A percentile compares a stretch with the other conserved stretches of the same genome.
phyloP scores from a whole-genome alignment of 1,284 basidiomycete species.

The Microstroma glucosiphilum region DNA sequence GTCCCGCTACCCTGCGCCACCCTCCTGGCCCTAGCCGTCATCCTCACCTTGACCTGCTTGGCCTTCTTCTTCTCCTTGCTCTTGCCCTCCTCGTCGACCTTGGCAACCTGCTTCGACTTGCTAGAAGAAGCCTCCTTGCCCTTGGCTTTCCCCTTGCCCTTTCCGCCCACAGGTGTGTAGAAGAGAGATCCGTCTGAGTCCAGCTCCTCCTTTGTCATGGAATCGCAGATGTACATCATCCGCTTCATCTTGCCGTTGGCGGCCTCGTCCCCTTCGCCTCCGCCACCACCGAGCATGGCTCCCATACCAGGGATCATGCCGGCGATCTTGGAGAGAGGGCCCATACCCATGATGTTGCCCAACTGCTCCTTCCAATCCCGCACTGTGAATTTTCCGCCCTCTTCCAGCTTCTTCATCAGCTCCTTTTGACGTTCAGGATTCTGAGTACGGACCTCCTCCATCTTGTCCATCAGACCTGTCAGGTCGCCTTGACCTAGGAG shows the following conservation, averaged over 20 bases:
- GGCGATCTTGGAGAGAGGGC: constrained; percentile 93
- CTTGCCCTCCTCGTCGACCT: constrained; percentile 20
- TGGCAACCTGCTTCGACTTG: constrained; percentile 16
- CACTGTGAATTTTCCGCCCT: constrained; percentile 84
- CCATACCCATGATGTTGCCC: constrained; percentile 97
- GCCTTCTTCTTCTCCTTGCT: constrained; percentile 30
- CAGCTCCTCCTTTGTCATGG: constrained; percentile 86
- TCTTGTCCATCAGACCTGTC: constrained; percentile 80
- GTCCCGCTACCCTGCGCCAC: constrained; percentile 94
- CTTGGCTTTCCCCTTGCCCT: constrained; percentile 10
- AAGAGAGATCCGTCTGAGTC: constrained; percentile 78
- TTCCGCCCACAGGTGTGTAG: constrained; percentile 28
- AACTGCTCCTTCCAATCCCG: constrained; percentile 98
- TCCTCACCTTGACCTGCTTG: constrained; percentile 35
- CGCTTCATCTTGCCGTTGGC: constrained; percentile 79
- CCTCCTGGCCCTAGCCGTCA: constrained; percentile 57
- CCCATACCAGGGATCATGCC: constrained; percentile 97
- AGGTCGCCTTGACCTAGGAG: constrained; percentile 91
- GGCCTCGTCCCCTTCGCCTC: constrained; percentile 75
- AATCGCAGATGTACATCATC: constrained; percentile 98
- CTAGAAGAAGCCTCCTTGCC: constrained; percentile 11
- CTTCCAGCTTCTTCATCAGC: constrained; percentile 94
- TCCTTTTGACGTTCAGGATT: constrained; percentile 83
- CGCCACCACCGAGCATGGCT: constrained; percentile 62
- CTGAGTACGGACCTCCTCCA: constrained; percentile 45